Conservation (phyloP, 768 basidiomycete species). For the Psilocybe tampanensis region DNA sequence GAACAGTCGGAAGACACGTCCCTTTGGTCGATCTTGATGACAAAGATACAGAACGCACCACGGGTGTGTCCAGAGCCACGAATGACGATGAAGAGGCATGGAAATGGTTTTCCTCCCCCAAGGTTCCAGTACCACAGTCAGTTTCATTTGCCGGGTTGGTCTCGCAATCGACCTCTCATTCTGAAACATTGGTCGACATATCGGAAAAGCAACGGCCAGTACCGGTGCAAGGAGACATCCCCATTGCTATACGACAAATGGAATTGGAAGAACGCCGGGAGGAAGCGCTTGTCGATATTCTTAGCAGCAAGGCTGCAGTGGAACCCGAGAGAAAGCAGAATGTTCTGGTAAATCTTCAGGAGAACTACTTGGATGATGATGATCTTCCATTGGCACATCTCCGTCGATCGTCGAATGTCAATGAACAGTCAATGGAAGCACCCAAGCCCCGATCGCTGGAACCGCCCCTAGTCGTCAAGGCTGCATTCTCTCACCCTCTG, state of each 20-base stretch:
- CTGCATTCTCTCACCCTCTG: slow-evolving; percentile 5
- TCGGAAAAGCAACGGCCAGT: too few relatives aligned
- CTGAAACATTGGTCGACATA: too few relatives aligned
- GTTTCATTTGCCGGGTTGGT: too few relatives aligned
- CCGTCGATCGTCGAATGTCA: neutral
- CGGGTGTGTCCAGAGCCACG: neutral
- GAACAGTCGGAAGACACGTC: slow-evolving; percentile 15
- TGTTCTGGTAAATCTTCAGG: neutral
- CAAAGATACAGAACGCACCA: neutral
- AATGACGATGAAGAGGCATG: slow-evolving; percentile 11
- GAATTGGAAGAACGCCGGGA: neutral
- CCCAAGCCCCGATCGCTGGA: neutral
- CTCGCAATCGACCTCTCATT: too few relatives aligned
- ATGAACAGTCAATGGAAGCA: neutral
- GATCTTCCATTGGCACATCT: neutral
- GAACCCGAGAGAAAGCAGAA: neutral
- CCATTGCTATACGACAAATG: neutral
- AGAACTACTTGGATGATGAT: neutral
- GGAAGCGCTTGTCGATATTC: neutral
- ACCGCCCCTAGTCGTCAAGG: neutral
- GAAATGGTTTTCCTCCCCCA: slow-evolving; percentile 15
- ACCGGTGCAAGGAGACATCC: neutral
- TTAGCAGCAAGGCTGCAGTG: neutral
- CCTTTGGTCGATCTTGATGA: slow-evolving; percentile 18
- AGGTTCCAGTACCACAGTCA: too few relatives aligned